Evolutionary conservation across 345 rosid species (phyloP).

Genomic region (Dovyalis caffra): DNA sequence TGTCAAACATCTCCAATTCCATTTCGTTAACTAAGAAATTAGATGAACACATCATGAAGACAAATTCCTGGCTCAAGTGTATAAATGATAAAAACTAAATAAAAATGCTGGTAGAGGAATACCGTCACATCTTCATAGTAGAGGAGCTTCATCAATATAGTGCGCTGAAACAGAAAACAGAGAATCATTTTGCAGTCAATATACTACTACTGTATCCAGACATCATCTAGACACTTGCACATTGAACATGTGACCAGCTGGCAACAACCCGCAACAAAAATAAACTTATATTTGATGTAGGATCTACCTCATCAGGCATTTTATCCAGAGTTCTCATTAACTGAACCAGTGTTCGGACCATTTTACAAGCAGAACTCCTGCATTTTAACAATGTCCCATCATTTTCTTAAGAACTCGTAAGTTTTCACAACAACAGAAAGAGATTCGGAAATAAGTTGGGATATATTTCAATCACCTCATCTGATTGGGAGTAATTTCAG

Average conservation of each 20-base stretch:
- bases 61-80: neutral
- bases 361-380: conserved; percentile 97
- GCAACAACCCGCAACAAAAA: neutral
- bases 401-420: neutral
- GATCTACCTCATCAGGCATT: conserved; percentile 85
- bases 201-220: neutral
- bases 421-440: neutral
- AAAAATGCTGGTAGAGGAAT: conserved; percentile 31
- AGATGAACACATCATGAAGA: neutral
- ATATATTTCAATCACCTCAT: conserved; percentile 59
- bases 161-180: conserved; percentile 62
- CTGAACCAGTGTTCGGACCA: conserved; percentile 90
- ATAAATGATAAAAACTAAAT: neutral
- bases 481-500: conserved; percentile 84
- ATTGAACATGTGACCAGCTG: neutral
- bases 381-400: conserved; percentile 6
- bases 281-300: neutral
- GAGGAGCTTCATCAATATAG: conserved; percentile 91
- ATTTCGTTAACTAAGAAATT: neutral
- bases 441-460: neutral
- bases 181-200: conserved; percentile 16
- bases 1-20: neutral
- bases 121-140: conserved; percentile 97
- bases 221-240: neutral
- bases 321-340: conserved; percentile 94